A percentile compares a stretch with the other conserved stretches of the same genome.
phyloP scores from a whole-genome alignment of 75 land plant genomes.

The Pseudotsuga menziesii region DNA sequence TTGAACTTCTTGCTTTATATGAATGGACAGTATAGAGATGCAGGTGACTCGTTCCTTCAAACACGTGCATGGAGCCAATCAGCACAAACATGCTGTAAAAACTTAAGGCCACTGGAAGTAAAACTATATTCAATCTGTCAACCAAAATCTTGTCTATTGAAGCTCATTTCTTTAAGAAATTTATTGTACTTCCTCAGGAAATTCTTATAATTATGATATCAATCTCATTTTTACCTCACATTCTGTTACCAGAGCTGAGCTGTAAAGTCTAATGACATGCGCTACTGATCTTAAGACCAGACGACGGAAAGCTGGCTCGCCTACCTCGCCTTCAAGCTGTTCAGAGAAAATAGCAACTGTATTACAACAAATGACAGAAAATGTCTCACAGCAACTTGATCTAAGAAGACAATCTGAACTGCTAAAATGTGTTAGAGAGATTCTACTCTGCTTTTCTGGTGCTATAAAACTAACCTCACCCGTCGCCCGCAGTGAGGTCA shows the following conservation, averaged over 20 bases:
- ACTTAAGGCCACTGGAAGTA: not conserved
- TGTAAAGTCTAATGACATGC: slow-evolving; percentile 89
- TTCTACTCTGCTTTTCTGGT: not conserved
- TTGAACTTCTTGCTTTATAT: not conserved
- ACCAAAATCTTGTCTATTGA: not conserved
- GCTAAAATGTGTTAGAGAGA: not conserved
- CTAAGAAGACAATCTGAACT: not conserved
- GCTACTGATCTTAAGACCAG: slow-evolving; percentile 93
- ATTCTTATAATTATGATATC: not conserved
- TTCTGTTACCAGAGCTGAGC: slow-evolving; percentile 83
- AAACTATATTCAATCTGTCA: not conserved
- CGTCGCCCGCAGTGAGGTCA: slow-evolving; percentile 93
- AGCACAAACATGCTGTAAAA: not conserved
- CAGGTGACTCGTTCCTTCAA: not conserved
- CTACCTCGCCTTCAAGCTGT: slow-evolving; percentile 84
- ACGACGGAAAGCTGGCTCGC: slow-evolving; percentile 92
- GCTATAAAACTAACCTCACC: slow-evolving; percentile 56
- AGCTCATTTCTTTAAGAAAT: not conserved
- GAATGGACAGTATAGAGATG: not conserved
- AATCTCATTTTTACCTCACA: slow-evolving; percentile 64
- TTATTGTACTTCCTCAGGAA: not conserved
- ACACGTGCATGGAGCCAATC: not conserved
- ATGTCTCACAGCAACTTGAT: not conserved
- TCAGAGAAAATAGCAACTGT: not conserved
- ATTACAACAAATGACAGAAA: not conserved